Evolutionary conservation across 2,329 filamentous ascomycete genomes (phyloP), one percentile per base, ranked within the genome.

Genomic region (Botrytis galanthina): DNA sequence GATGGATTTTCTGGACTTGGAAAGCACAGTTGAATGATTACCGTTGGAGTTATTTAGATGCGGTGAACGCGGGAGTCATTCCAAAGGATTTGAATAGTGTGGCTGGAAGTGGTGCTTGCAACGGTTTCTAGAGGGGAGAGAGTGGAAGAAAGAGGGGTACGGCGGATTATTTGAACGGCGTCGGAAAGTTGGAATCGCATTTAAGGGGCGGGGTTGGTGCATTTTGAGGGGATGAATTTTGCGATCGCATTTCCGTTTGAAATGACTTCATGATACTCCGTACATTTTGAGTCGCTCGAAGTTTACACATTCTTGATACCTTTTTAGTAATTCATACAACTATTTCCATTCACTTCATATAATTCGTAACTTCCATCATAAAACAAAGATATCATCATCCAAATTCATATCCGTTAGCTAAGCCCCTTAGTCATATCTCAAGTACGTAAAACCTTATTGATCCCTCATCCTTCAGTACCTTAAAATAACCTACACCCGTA

Each of bases 1-100:
- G 88, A 0, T 90, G 87, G 87, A 79, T 88, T 4, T 90, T 89
- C 77, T 91, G 89, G 88, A 84, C 84, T 0, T 90, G 88, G 88
- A 90, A 90, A 80, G 79, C 80, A 5, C 78, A 87, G 79, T 26
- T 84, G 73, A 83, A 82, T 51, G 84, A 87, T 76, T 86, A 83
- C 80, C 79, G 85, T 35, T 87, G 86, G 86, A 84, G 84, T 74
- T 87, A 88, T 76, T 79, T 83, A 78, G 76, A 78, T 74, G 84
- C 82, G 51, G 82, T 83, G 35, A 76, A 78, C 18, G 83, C 82
- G 7, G 83, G 83, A 14, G 82, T 84, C 14, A 84, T 84, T 70
- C 81, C 82, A 8, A 73, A 62, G 48, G 72, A 73, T 60, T 71
- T 73, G 48, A 32, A 73, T 51, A 71, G 35, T 42, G 54, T 72